Evolutionary conservation across 768 basidiomycete genomes (phyloP), one percentile per base, ranked within the genome.

Genomic region (Clitopilus passeckerianus): DNA sequence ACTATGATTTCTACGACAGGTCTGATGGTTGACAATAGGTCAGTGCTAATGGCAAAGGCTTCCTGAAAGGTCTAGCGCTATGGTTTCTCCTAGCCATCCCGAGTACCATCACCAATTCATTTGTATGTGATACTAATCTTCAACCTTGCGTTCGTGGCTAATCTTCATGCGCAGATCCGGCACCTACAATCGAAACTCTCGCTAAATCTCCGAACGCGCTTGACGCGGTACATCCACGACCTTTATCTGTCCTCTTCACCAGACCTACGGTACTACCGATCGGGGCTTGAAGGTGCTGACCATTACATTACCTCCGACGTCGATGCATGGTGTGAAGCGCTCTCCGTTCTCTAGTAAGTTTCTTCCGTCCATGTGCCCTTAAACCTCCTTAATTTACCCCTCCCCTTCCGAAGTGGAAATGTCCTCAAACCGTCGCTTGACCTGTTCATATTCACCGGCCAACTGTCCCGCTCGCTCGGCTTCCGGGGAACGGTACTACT

Each of bases 281-380:
- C 78, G 8, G 76, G 78, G 6, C 77, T 85, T 14, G 90, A 93
- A 24, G 90, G 90, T 4, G 81, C 93, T 20, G 94, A 95, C 65
- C 94, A 96, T 72, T 95, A 93, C 69, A 86, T 98, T 64, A 97
- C 96, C 1, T 89, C 93, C 12, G 96, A 98, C 68, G 84, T 98
- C 16, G 89, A 91, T 41, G 81, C 90, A 1, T 98, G 95, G 84
- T 86, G 91, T 53, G 92, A 93, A 56, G 83, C 90, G 0, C 80
- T 98, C 27, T 80, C 93, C 3, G 89, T 89, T 0, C 79, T 98
- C 35, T 98, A 98, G 94, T 94, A 60, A 63, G 93, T 80, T 2
- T 54, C 37, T n/a, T 41, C 23, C 15, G 43, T 18, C 16, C 24
- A n/a, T 18, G 12, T n/a, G 16, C 1, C 15, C 14, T 6, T 15